Evolutionary conservation across 768 basidiomycete genomes (phyloP).

Genomic region (Lenzites betulinus): DNA sequence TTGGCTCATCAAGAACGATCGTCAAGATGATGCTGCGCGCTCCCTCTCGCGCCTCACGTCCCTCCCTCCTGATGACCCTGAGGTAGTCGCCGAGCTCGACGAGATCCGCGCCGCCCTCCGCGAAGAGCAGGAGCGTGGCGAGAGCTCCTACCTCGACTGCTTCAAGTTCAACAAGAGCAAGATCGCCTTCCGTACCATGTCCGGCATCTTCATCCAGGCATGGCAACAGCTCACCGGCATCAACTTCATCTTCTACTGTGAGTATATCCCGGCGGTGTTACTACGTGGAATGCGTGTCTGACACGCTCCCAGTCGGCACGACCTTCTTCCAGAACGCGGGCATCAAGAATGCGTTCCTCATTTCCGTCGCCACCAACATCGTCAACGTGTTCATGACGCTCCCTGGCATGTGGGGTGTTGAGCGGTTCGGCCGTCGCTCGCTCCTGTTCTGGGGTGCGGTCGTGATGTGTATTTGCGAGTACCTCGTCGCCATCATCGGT

Average conservation of each 20-base stretch:
- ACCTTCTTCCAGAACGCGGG: constrained; percentile 45
- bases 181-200: constrained; percentile 68
- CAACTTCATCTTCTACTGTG: constrained; percentile 59
- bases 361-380: constrained; percentile 64
- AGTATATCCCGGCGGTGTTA: not conserved
- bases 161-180: constrained; percentile 50
- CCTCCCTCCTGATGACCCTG: constrained; percentile 49
- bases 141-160: constrained; percentile 62
- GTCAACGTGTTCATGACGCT: constrained; percentile 78
- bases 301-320: constrained; percentile 43
- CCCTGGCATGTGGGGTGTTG: constrained; percentile 75
- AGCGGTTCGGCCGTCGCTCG: constrained; percentile 75
- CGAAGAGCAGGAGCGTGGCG: constrained; percentile 58
- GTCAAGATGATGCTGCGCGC: constrained; percentile 53
- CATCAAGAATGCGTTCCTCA: constrained; percentile 47
- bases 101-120: constrained; percentile 61
- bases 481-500: constrained; percentile 67
- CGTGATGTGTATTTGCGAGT: constrained; percentile 85
- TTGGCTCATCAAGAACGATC: constrained; percentile 70
- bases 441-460: constrained; percentile 74
- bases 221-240: constrained; percentile 79
- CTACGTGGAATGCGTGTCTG: too few species aligned
- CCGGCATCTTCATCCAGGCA: constrained; percentile 76
- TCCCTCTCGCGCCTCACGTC: constrained; percentile 64
- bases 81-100: constrained; percentile 47